Base-by-base conservation (phyloP, 768 basidiomycete genomes). In the Mrakia blollopis region DNA sequence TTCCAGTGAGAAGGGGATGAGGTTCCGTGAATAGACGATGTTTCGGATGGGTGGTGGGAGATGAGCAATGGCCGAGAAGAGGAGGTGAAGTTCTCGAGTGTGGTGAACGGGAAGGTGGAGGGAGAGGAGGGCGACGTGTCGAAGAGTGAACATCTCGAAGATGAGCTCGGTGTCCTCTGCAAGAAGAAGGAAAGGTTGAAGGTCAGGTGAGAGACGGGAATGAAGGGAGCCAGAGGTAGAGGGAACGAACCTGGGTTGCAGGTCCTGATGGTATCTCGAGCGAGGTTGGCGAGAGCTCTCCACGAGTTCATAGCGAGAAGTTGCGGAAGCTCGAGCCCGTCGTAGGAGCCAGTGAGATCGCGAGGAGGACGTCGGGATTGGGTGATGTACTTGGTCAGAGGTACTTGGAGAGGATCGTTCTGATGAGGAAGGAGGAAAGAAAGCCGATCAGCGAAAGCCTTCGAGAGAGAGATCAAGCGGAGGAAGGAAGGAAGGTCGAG, bases 1-100 rank as follows among this genome's bases (percentile, higher is more conserved):
- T 37, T 77, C 76, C 32, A 77, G 72, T 7, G 52, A 44, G 72
- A 77, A 77, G 21, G 76, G 76, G 39, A 77, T 32, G 25, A 52
- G 52, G 18, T 71, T 39, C 7, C 41, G 54, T 11, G 41, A 62
- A 11, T 47, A 37, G n/a, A 77, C 1, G 71, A 54, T 50, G 9
- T 72, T 37, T 37, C 70, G 76, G 2, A 65, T 25, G 23, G 72
- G 4, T 25, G 62, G 39, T 11, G 72, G 63, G 35, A 77, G 76
- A 32, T 60, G 63, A 32, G 21, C 44, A 30, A 74, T 21, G 10
- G 60, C 57, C 13, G 62, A 39, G 61, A 74, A 74, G 61, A 74
- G 73, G 30, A 62, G 73, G 25, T 65, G 57, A 5, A 77, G 61
- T 44, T 77, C 76, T n/a, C 72, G 76, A 32, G 72, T 37, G 47